These are phyloP conservation scores for Termitomyces sp. DNA, from an alignment of 1,284 basidiomycete genomes.

Conservation along the genomic window DNA sequence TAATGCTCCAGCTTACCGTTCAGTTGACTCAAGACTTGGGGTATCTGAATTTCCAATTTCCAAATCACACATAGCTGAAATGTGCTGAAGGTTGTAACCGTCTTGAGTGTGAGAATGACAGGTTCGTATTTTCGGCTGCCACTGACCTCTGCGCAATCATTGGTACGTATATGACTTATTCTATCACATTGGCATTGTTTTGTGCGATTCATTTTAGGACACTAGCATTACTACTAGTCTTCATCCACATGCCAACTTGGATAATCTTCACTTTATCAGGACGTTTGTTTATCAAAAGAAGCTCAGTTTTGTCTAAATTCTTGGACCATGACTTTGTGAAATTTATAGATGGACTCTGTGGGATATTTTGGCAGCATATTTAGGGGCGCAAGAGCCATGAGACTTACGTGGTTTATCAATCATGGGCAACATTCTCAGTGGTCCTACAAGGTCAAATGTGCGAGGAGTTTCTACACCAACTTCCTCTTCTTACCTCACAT, in stretches of 20 bases:
- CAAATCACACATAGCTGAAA: too few relatives aligned
- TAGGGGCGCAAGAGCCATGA: not conserved
- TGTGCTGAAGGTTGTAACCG: too few relatives aligned
- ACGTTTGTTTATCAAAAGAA: not conserved
- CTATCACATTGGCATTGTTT: not conserved
- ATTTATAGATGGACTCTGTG: not conserved
- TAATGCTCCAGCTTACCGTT: too few relatives aligned
- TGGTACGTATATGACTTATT: not conserved
- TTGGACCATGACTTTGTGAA: not conserved
- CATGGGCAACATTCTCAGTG: not conserved
- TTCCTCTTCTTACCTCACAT: not conserved
- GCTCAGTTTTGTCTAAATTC: not conserved
- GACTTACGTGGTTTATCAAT: not conserved
- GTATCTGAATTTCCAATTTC: too few relatives aligned
- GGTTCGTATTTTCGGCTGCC: too few relatives aligned
- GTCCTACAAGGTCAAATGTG: not conserved
- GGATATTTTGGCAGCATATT: not conserved
- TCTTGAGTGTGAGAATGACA: too few relatives aligned
- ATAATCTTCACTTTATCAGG: not conserved
- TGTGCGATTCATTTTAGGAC: too few relatives aligned
- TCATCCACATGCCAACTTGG: not conserved
- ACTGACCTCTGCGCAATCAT: not conserved
- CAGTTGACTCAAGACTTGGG: too few relatives aligned
- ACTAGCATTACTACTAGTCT: not conserved
- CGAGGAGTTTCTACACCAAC: not conserved